Evolutionary conservation across 306 rosid genomes (phyloP).

Genomic region (Potentilla sterilis): DNA sequence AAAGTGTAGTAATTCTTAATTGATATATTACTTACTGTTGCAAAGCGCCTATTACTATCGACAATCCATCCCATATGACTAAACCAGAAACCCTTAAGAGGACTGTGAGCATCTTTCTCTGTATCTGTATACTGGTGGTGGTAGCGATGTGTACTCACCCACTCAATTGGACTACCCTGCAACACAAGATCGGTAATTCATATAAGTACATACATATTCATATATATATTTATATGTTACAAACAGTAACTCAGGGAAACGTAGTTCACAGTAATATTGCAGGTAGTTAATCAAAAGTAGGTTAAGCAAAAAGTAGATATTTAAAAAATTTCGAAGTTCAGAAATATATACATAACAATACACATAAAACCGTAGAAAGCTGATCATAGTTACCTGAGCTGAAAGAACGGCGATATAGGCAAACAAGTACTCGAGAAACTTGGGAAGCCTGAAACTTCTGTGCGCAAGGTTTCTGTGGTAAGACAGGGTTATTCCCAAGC

Average conservation of each 20-base stretch:
- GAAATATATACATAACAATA: too few relatives aligned
- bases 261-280: too few relatives aligned
- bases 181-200: background rate
- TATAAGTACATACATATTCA: too few relatives aligned
- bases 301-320: too few relatives aligned
- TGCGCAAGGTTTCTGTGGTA: slow-evolving; percentile 84
- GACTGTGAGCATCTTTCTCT: slow-evolving; percentile 80
- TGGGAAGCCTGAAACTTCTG: slow-evolving; percentile 76
- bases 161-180: slow-evolving; percentile 82
- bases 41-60: slow-evolving; percentile 43
- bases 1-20: background rate
- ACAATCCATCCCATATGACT: slow-evolving; percentile 84
- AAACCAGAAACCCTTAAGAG: slow-evolving; percentile 78
- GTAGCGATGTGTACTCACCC: slow-evolving; percentile 91
- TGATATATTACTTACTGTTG: slow-evolving; percentile 42
- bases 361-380: too few relatives aligned
- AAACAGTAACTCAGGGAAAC: too few relatives aligned
- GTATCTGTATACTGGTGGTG: slow-evolving; percentile 87
- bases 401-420: slow-evolving; percentile 77
- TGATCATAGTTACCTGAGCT: slow-evolving; percentile 54
- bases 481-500: slow-evolving; percentile 71
- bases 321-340: too few relatives aligned
- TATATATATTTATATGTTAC: too few relatives aligned
- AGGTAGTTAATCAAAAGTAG: background rate
- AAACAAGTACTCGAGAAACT: slow-evolving; percentile 73